Percentiles rank a stretch among this genome's conserved stretches.
phyloP scores from a whole-genome alignment of 2,329 filamentous ascomycete genomes.

The Scortechinia acanthostroma region DNA sequence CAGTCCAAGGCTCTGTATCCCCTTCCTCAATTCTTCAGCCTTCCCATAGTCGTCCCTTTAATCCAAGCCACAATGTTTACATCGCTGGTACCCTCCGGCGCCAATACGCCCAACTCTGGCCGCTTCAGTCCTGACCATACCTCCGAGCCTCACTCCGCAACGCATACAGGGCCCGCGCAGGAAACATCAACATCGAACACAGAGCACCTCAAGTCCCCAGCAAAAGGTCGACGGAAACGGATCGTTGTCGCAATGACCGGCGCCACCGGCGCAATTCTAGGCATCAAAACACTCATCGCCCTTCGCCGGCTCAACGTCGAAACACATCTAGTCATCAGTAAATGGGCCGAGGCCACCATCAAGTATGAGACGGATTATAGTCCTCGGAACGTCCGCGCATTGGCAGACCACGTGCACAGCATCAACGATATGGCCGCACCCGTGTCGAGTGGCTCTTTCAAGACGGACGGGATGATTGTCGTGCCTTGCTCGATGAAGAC shows the following conservation, averaged over 20 bases:
- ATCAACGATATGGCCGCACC: conserved; percentile 34
- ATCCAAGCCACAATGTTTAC: too few relatives aligned
- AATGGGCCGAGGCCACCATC: conserved; percentile 37
- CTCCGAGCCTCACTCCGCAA: too few relatives aligned
- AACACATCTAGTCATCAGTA: conserved; percentile 36
- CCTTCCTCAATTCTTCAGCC: too few relatives aligned
- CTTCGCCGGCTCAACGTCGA: conserved; percentile 33
- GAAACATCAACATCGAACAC: too few relatives aligned
- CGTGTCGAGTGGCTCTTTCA: conserved; percentile 33
- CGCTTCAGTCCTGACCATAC: too few relatives aligned
- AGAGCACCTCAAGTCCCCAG: neutral
- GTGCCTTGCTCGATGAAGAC: conserved; percentile 39
- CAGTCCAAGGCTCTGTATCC: too few relatives aligned
- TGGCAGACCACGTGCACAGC: conserved; percentile 27
- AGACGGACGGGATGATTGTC: conserved; percentile 34
- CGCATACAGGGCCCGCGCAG: too few relatives aligned
- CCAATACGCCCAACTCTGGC: too few relatives aligned
- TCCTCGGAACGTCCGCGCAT: conserved; percentile 20
- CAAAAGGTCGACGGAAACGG: conserved; percentile 9
- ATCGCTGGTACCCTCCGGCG: too few relatives aligned
- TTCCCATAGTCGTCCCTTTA: too few relatives aligned
- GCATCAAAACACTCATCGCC: conserved; percentile 27
- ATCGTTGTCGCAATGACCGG: conserved; percentile 40
- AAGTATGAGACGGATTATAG: conserved; percentile 35
- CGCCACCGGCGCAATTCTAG: conserved; percentile 34